Evolutionary conservation across 352 stramenopile species (phyloP).

Genomic region (Globisporangium orthogonon): DNA sequence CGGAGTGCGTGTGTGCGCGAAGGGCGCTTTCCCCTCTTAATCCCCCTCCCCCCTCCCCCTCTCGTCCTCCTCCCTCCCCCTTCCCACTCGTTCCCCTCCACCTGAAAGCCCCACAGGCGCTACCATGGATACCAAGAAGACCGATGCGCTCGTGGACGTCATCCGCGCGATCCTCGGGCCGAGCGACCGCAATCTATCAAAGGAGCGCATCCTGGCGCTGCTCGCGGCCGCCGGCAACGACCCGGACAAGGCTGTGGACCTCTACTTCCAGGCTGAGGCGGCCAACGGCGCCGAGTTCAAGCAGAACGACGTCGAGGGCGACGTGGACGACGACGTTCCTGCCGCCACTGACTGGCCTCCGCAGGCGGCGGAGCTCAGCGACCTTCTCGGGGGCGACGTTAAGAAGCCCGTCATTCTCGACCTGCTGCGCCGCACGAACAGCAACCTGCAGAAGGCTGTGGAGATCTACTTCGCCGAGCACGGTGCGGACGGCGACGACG

Average conservation of each 20-base stretch:
- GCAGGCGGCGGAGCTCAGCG: conserved; percentile 49
- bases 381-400: conserved; percentile 69
- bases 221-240: conserved; percentile 55
- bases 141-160: conserved; percentile 63
- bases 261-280: conserved; percentile 67
- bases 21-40: neutral
- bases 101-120: neutral
- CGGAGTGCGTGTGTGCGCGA: too few relatives aligned
- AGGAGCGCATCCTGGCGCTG: conserved; percentile 58
- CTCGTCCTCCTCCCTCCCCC: neutral
- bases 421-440: conserved; percentile 55
- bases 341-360: conserved; percentile 26
- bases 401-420: conserved; percentile 40
- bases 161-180: conserved; percentile 76
- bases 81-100: too few relatives aligned
- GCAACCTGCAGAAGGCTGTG: conserved; percentile 71
- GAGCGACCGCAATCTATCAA: conserved; percentile 42
- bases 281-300: conserved; percentile 29
- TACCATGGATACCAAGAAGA: conserved; percentile 40
- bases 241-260: conserved; percentile 77
- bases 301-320: conserved; percentile 49
- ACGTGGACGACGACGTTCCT: conserved; percentile 27
- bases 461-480: conserved; percentile 79
- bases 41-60: neutral
- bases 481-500: conserved; percentile 29